These are phyloP conservation scores for Tylopilus plumbeoviolaceoides DNA, from an alignment of 768 basidiomycete species.

Conservation along the genomic window DNA sequence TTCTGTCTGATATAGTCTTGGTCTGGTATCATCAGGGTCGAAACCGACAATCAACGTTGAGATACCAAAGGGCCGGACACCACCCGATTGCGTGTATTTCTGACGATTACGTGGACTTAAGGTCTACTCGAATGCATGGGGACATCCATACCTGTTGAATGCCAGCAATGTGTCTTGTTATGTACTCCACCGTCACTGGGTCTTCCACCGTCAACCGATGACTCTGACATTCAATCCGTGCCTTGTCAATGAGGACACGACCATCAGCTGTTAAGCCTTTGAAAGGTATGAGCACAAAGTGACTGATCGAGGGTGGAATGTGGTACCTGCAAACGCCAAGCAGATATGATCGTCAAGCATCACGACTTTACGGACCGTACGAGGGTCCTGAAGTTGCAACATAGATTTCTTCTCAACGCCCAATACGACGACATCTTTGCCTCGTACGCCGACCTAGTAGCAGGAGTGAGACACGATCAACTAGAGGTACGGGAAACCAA, in stretches of 20 bases:
- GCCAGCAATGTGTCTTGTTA: constrained; percentile 96
- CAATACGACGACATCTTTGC: constrained; percentile 90
- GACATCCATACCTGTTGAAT: constrained; percentile 80
- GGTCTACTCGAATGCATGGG: not conserved
- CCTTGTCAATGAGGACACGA: constrained; percentile 96
- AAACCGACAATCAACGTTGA: constrained; percentile 96
- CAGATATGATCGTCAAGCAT: constrained; percentile 99
- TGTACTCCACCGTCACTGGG: constrained; percentile 97
- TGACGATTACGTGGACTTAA: constrained; percentile 27
- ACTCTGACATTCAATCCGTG: constrained; percentile 95
- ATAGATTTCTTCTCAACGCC: constrained; percentile 99
- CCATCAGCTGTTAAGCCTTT: constrained; percentile 96
- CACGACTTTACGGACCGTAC: constrained; percentile 96
- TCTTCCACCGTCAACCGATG: constrained; percentile 97
- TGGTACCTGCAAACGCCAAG: constrained; percentile 92
- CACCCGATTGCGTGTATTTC: constrained; percentile 98
- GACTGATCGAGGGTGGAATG: not conserved
- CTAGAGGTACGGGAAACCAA: constrained; percentile 17
- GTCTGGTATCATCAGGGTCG: constrained; percentile 85
- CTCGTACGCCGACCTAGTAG: constrained; percentile 87
- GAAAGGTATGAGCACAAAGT: constrained; percentile 9
- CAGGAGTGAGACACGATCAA: constrained; percentile 3
- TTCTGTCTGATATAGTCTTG: constrained; percentile 94
- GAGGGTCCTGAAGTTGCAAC: constrained; percentile 94
- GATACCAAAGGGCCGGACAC: constrained; percentile 97